These are phyloP conservation scores for Rasamsonia emersonii DNA, from an alignment of 2,329 filamentous ascomycete species.

Conservation along the genomic window DNA sequence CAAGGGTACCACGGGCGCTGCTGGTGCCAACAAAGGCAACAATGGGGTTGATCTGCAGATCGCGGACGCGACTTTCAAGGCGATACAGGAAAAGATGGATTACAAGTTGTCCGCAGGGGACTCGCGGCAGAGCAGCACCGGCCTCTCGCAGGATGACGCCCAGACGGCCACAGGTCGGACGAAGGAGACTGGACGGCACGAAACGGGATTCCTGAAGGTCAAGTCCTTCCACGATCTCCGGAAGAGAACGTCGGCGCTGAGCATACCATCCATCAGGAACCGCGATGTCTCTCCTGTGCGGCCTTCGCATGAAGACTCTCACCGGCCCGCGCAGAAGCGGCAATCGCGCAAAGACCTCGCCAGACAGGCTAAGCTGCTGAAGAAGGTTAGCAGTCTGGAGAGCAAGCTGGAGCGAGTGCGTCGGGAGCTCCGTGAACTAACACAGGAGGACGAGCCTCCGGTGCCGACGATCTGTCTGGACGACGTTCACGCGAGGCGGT, in stretches of 20 bases:
- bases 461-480: constrained; percentile 16
- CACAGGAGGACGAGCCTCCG: constrained; percentile 29
- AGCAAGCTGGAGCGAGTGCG: constrained; percentile 48
- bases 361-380: constrained; percentile 49
- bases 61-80: constrained; percentile 27
- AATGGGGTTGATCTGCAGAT: constrained; percentile 13
- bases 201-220: constrained; percentile 20
- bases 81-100: constrained; percentile 24
- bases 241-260: constrained; percentile 22
- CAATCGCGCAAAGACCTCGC: constrained; percentile 50
- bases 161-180: constrained; percentile 4
- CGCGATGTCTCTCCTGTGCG: constrained; percentile 21
- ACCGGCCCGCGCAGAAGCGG: constrained; percentile 33
- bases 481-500: constrained; percentile 24
- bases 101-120: constrained; percentile 11
- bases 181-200: constrained; percentile 5
- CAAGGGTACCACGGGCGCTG: constrained; percentile 25
- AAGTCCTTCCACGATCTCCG: constrained; percentile 29
- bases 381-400: constrained; percentile 54
- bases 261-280: constrained; percentile 18
- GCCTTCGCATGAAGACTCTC: constrained; percentile 19
- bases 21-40: not conserved
- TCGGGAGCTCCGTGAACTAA: constrained; percentile 44
- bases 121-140: constrained; percentile 10
- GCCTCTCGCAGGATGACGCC: constrained; percentile 5